Conservation (phyloP, 1,284 basidiomycete genomes). For the Irpex sp. region DNA sequence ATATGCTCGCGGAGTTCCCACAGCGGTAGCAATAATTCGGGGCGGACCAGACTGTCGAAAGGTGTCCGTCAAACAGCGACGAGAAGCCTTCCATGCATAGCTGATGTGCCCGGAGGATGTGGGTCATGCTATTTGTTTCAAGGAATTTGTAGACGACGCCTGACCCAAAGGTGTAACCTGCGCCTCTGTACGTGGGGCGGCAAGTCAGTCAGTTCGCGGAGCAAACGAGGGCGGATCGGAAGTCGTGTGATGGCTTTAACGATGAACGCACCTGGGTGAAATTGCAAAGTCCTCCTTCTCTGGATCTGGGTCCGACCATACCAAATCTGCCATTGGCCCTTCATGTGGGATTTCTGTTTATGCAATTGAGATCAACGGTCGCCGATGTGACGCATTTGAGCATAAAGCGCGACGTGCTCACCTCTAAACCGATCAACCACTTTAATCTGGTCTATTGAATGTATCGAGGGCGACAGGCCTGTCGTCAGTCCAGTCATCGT, state of each 20-base stretch:
- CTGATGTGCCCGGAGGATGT: constrained; percentile 97
- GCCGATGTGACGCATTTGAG: too few species aligned
- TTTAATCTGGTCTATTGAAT: constrained; percentile 99
- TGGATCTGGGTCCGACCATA: constrained; percentile 99
- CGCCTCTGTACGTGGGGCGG: constrained; percentile 60
- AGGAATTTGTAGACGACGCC: constrained; percentile 99
- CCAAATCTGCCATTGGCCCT: constrained; percentile 99
- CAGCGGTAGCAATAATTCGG: constrained; percentile 99
- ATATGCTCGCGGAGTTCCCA: constrained; percentile 94
- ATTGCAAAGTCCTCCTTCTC: constrained; percentile 99
- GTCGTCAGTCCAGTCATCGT: constrained; percentile 4
- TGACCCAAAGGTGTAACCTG: constrained; percentile 98
- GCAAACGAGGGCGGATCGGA: not conserved
- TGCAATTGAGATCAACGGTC: not conserved
- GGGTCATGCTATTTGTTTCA: constrained; percentile 92
- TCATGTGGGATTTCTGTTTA: constrained; percentile 94
- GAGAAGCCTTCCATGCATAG: constrained; percentile 99
- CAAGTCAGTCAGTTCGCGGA: constrained; percentile 6
- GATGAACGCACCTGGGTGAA: constrained; percentile 75
- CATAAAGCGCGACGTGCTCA: constrained; percentile 22
- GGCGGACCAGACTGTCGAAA: constrained; percentile 98
- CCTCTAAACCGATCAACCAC: constrained; percentile 98
- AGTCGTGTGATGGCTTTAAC: too few species aligned
- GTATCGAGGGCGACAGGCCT: constrained; percentile 96
- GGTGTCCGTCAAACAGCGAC: constrained; percentile 90